Conservation (phyloP, 305 asterid genomes). For the Solanum chacoense region DNA sequence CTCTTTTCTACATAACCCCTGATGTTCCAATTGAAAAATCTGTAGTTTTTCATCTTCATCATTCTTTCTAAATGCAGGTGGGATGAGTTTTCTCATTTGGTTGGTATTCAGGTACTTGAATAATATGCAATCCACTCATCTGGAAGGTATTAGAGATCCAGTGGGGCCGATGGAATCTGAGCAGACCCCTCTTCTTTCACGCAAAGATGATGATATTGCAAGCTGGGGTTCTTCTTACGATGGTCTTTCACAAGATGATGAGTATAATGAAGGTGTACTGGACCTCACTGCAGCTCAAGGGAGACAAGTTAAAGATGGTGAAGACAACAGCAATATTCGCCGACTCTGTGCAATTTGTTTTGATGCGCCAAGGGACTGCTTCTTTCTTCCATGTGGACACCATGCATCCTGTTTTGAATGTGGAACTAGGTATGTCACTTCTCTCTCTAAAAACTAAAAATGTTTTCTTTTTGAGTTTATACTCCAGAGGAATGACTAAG, state of each 20-base stretch:
- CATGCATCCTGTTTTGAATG: slow-evolving; percentile 76
- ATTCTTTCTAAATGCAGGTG: slow-evolving; percentile 34
- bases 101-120: slow-evolving; percentile 24
- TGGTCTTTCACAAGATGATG: slow-evolving; percentile 40
- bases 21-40: background rate
- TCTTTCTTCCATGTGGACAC: slow-evolving; percentile 90
- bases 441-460: background rate
- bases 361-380: slow-evolving; percentile 70
- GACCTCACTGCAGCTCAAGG: slow-evolving; percentile 18
- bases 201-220: slow-evolving; percentile 35
- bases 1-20: background rate
- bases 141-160: slow-evolving; percentile 19
- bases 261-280: slow-evolving; percentile 20
- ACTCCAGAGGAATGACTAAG: background rate
- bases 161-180: slow-evolving; percentile 24
- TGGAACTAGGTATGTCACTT: slow-evolving; percentile 44
- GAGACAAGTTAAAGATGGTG: slow-evolving; percentile 30
- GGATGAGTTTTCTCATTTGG: slow-evolving; percentile 30
- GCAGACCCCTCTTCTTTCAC: slow-evolving; percentile 44
- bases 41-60: background rate
- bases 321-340: slow-evolving; percentile 15
- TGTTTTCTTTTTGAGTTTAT: background rate
- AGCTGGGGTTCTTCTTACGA: slow-evolving; percentile 47
- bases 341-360: slow-evolving; percentile 73
- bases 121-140: slow-evolving; percentile 17